Percentiles rank a stretch among this genome's conserved stretches.
Conservation (phyloP, 164 flowering plant species). For the Dillenia turbinata region DNA sequence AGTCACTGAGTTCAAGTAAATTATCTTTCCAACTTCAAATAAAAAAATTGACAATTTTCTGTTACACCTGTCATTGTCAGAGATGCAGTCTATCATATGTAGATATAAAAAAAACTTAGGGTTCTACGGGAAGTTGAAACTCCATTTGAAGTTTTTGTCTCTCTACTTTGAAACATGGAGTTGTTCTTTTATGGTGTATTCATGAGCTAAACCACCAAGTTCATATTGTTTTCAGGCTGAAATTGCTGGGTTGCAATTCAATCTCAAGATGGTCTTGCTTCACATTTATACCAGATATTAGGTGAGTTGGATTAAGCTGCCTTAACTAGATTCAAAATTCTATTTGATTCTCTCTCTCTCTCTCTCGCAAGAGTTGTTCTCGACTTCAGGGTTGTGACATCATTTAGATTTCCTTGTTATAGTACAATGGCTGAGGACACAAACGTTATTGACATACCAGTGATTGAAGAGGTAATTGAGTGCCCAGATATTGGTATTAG, state of each 20-base stretch:
- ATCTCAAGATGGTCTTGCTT: constrained; percentile 1
- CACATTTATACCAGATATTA: neutral
- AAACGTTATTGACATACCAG: constrained; percentile 8
- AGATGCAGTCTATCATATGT: too few relatives aligned
- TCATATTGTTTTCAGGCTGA: constrained; percentile 1
- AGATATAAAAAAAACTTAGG: too few relatives aligned
- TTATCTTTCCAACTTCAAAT: too few relatives aligned
- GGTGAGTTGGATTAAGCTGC: neutral
- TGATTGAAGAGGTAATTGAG: constrained; percentile 16
- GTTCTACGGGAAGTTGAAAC: too few relatives aligned
- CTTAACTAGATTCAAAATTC: neutral
- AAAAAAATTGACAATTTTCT: too few relatives aligned
- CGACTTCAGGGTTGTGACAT: constrained; percentile 10
- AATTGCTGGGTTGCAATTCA: neutral
- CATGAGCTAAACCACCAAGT: neutral
- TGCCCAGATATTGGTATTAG: constrained; percentile 13
- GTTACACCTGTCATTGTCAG: too few relatives aligned
- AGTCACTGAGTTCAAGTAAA: too few relatives aligned
- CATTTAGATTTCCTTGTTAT: neutral
- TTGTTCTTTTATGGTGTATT: too few relatives aligned
- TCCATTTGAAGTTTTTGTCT: too few relatives aligned
- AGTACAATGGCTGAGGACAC: constrained; percentile 30
- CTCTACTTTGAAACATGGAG: too few relatives aligned
- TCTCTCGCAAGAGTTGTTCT: too few relatives aligned
- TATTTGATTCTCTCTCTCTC: neutral